A percentile compares a stretch with the other conserved stretches of the same genome.
phyloP scores from a whole-genome alignment of 768 basidiomycete genomes.

The Tricholoma saponaceum region DNA sequence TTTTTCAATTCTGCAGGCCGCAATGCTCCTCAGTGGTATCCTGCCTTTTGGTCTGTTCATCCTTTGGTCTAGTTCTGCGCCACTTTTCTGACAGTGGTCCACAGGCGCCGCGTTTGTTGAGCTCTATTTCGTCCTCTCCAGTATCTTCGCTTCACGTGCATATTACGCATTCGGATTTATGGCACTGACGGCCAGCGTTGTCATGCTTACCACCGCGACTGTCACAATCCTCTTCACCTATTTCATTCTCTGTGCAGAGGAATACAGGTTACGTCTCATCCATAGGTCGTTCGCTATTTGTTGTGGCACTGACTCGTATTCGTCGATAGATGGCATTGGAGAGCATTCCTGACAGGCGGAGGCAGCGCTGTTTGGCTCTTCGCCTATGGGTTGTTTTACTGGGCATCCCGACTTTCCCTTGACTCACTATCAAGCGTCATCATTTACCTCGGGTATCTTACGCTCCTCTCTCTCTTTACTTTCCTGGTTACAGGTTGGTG shows the following conservation, averaged over 20 bases:
- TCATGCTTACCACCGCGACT: slow-evolving; percentile 84
- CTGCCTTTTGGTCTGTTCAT: slow-evolving; percentile 76
- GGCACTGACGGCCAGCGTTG: slow-evolving; percentile 79
- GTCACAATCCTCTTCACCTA: slow-evolving; percentile 87
- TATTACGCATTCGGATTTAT: slow-evolving; percentile 98
- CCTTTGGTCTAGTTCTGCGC: background rate
- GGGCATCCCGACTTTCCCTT: slow-evolving; percentile 81
- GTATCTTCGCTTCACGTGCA: slow-evolving; percentile 85
- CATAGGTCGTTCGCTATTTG: background rate
- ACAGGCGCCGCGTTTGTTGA: slow-evolving; percentile 93
- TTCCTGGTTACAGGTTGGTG: slow-evolving; percentile 82
- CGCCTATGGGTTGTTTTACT: slow-evolving; percentile 85
- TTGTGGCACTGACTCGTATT: background rate
- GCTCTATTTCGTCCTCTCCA: slow-evolving; percentile 87
- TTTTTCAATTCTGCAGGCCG: slow-evolving; percentile 36
- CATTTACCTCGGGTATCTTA: slow-evolving; percentile 88
- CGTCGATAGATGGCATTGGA: slow-evolving; percentile 86
- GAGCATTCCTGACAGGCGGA: slow-evolving; percentile 87
- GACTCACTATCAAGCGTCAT: slow-evolving; percentile 76
- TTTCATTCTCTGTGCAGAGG: slow-evolving; percentile 90
- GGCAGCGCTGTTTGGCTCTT: slow-evolving; percentile 92
- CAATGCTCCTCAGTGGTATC: slow-evolving; percentile 82
- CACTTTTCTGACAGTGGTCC: background rate
- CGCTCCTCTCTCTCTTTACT: slow-evolving; percentile 75
- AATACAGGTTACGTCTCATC: slow-evolving; percentile 63